Evolutionary conservation across 2,329 filamentous ascomycete species (phyloP).

Genomic region (Colletotrichum destructivum): DNA sequence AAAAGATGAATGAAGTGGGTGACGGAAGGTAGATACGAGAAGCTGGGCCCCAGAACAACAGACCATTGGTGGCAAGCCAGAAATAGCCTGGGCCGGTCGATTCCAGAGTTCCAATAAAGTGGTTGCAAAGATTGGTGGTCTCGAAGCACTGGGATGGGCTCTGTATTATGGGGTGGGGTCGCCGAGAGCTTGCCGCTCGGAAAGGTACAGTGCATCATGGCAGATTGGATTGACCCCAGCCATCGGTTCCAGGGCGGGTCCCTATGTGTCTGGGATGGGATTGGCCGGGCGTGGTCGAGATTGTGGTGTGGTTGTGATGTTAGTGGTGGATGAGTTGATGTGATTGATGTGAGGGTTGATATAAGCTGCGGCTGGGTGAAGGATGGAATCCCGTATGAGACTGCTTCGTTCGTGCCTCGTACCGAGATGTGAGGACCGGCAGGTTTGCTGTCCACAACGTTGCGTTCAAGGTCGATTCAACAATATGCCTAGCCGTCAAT

Average conservation of each 20-base stretch:
- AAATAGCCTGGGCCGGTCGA: constrained; percentile 14
- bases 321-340: constrained; percentile 29
- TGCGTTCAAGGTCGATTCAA: constrained; percentile 20
- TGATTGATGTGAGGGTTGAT: constrained; percentile 5
- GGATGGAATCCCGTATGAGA: constrained; percentile 4
- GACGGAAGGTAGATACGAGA: constrained; percentile 8
- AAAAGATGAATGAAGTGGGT: constrained; percentile 25
- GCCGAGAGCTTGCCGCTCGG: constrained; percentile 20
- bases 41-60: neutral
- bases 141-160: constrained; percentile 21
- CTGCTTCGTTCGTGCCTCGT: constrained; percentile 15
- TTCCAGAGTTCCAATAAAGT: constrained; percentile 23
- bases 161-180: constrained; percentile 27
- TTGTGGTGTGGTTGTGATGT: constrained; percentile 22
- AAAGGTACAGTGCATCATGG: constrained; percentile 2
- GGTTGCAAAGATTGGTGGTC: constrained; percentile 26
- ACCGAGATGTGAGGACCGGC: constrained; percentile 11
- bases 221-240: constrained; percentile 9
- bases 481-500: constrained; percentile 28
- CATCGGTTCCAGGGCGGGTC: constrained; percentile 9
- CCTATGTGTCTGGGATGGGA: neutral
- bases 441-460: constrained; percentile 2
- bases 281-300: constrained; percentile 2
- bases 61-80: constrained; percentile 16
- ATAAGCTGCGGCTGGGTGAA: neutral